Percentiles rank a stretch among this genome's conserved stretches.
Evolutionary conservation across 257 asterid genomes (phyloP).

Genomic region (Thymus quinquecostatus): DNA sequence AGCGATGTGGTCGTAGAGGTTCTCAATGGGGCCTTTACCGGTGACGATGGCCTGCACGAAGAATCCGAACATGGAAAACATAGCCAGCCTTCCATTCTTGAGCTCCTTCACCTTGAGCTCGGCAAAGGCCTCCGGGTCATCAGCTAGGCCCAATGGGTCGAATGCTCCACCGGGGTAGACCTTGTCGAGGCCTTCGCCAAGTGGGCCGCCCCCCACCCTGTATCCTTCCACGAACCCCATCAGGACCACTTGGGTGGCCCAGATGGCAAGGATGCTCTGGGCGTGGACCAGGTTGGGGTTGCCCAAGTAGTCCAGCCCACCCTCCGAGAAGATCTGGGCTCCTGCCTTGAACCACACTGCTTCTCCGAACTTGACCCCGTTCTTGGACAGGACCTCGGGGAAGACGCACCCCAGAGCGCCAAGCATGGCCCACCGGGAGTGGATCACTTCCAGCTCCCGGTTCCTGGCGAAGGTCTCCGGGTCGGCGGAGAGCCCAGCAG

Average conservation of each 20-base stretch:
- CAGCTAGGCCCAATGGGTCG: conserved; percentile 76
- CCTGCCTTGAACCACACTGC: conserved; percentile 97
- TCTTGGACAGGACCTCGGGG: conserved; percentile 78
- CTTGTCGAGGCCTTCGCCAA: conserved; percentile 89
- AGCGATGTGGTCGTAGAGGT: conserved; percentile 67
- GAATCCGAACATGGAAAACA: conserved; percentile 79
- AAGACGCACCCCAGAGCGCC: conserved; percentile 88
- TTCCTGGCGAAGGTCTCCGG: conserved; percentile 90
- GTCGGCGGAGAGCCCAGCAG: conserved; percentile 93
- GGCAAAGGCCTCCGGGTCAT: conserved; percentile 58
- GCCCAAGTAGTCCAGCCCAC: conserved; percentile 85
- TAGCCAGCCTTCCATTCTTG: conserved; percentile 73
- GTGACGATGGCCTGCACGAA: conserved; percentile 91
- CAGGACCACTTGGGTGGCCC: conserved; percentile 80
- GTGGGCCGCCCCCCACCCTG: conserved; percentile 91
- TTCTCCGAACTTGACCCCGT: conserved; percentile 82
- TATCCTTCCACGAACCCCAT: conserved; percentile 89
- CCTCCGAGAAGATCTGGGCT: conserved; percentile 84
- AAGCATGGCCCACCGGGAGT: conserved; percentile 93
- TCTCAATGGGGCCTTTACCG: conserved; percentile 86
- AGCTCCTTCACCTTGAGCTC: conserved; percentile 60
- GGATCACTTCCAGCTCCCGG: conserved; percentile 93
- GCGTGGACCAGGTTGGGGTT: conserved; percentile 92
- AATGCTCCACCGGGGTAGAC: conserved; percentile 83
- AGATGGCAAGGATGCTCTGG: conserved; percentile 84